Conservation (phyloP, 1,284 basidiomycete genomes). For the Puccinia hordei region DNA sequence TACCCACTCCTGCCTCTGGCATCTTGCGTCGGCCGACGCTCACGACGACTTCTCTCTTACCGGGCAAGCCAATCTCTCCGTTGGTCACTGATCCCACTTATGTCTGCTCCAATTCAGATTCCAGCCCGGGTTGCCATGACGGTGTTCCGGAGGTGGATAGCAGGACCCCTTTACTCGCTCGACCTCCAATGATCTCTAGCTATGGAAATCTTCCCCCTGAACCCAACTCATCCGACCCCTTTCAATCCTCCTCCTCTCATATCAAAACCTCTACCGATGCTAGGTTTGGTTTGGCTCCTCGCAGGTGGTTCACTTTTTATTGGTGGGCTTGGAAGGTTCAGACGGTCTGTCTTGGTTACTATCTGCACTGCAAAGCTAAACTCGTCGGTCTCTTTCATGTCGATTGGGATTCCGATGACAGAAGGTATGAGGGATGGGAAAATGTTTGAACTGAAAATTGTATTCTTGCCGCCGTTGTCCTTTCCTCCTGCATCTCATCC, state of each 20-base stretch:
- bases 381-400: constrained; percentile 39
- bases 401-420: constrained; percentile 41
- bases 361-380: not conserved
- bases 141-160: constrained; percentile 22
- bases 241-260: not conserved
- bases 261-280: constrained; percentile 12
- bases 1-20: constrained; percentile 9
- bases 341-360: not conserved
- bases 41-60: not conserved
- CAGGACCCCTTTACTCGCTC: constrained; percentile 21
- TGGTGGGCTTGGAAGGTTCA: constrained; percentile 39
- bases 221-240: not conserved
- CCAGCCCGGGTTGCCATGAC: too few relatives aligned
- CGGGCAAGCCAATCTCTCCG: not conserved
- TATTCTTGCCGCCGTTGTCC: too few relatives aligned
- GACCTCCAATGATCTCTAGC: not conserved
- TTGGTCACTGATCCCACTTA: not conserved
- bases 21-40: constrained; percentile 5
- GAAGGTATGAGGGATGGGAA: constrained; percentile 47
- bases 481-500: too few relatives aligned
- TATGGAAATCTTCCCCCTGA: constrained; percentile 2
- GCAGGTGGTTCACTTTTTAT: constrained; percentile 19
- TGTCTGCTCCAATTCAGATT: not conserved
- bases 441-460: too few relatives aligned
- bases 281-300: constrained; percentile 18